These are phyloP conservation scores for Podospora tetraspora DNA, from an alignment of 495 filamentous ascomycete species.

Conservation along the genomic window DNA sequence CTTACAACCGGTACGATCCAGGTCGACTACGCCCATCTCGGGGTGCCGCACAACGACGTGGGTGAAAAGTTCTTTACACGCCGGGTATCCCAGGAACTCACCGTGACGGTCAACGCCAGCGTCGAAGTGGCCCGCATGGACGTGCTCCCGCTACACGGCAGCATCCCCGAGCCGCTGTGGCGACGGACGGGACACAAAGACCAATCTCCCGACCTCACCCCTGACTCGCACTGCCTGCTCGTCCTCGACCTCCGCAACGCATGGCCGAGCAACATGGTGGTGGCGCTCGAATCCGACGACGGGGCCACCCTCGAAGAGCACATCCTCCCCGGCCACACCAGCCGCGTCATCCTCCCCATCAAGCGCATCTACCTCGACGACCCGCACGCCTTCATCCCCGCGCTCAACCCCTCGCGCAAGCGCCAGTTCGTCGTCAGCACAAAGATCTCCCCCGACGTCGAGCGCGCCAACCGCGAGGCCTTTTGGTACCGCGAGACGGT, in stretches of 20 bases:
- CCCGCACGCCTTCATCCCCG: constrained; percentile 71
- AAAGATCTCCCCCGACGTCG: constrained; percentile 70
- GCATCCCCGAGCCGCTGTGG: constrained; percentile 47
- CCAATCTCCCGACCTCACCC: constrained; percentile 25
- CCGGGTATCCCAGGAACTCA: constrained; percentile 73
- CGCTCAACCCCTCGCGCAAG: constrained; percentile 67
- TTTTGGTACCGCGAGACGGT: constrained; percentile 92
- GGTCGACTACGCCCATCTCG: constrained; percentile 75
- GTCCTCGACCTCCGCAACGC: constrained; percentile 81
- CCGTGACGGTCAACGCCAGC: constrained; percentile 86
- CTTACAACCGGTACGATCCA: constrained; percentile 76
- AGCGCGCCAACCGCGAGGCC: constrained; percentile 71
- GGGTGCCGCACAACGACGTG: constrained; percentile 55
- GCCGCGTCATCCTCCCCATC: constrained; percentile 69
- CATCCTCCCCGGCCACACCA: constrained; percentile 71
- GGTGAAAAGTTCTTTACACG: constrained; percentile 77
- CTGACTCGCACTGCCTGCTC: constrained; percentile 69
- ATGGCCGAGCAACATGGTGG: constrained; percentile 71
- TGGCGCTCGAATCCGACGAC: constrained; percentile 44
- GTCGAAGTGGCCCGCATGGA: constrained; percentile 75
- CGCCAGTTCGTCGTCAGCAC: constrained; percentile 87
- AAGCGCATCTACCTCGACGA: constrained; percentile 71
- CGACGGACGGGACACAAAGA: constrained; percentile 22
- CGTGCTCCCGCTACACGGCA: constrained; percentile 61
- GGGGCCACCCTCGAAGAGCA: constrained; percentile 44